These are phyloP conservation scores for Paracoccidioides brasiliensis DNA, from an alignment of 2,329 filamentous ascomycete genomes.

Conservation along the genomic window DNA sequence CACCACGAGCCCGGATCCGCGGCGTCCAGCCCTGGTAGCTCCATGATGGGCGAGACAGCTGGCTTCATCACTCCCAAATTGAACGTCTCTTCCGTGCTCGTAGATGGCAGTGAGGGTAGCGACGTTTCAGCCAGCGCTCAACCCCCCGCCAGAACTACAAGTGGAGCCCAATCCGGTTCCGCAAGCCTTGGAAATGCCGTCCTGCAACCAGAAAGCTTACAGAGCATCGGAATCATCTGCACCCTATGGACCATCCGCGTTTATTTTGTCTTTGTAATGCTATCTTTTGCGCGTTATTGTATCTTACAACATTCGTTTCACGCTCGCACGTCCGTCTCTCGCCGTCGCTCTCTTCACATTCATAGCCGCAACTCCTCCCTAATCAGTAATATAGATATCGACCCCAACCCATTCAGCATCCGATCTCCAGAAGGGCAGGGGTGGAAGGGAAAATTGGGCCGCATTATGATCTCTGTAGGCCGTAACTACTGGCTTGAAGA, in stretches of 20 bases:
- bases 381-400: constrained; percentile 34
- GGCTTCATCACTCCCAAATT: constrained; percentile 52
- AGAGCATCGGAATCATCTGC: constrained; percentile 65
- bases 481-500: constrained; percentile 71
- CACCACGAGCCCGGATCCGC: constrained; percentile 36
- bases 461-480: constrained; percentile 61
- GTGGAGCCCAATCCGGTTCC: constrained; percentile 15
- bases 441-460: constrained; percentile 65
- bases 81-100: constrained; percentile 46
- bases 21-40: constrained; percentile 37
- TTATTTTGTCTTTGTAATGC: constrained; percentile 74
- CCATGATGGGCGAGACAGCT: constrained; percentile 47
- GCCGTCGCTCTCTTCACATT: constrained; percentile 21
- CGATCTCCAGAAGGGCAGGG: constrained; percentile 63
- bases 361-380: constrained; percentile 33
- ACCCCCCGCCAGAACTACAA: constrained; percentile 23
- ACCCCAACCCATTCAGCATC: constrained; percentile 55
- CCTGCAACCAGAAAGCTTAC: constrained; percentile 53
- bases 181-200: constrained; percentile 49
- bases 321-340: constrained; percentile 16
- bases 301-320: constrained; percentile 56
- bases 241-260: constrained; percentile 61
- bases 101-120: constrained; percentile 39
- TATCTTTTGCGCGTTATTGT: constrained; percentile 67
- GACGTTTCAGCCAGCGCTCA: constrained; percentile 34